Percentiles rank a stretch among this genome's conserved stretches.
Evolutionary conservation across 148 eudicot genomes (phyloP).

Genomic region (Dysphania ambrosioides): DNA sequence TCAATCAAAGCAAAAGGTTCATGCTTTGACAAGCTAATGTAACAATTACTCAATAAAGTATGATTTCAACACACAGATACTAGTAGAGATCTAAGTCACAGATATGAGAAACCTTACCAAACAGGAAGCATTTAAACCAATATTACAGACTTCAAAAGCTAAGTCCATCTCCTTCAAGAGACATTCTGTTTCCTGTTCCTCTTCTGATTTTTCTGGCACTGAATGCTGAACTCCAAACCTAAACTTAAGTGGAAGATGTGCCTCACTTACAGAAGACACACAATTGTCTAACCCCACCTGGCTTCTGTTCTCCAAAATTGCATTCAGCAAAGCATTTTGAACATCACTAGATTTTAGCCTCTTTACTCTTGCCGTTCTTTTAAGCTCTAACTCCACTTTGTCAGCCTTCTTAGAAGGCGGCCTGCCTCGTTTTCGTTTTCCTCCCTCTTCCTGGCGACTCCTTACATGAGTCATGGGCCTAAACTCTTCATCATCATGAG

Average conservation of each 20-base stretch:
- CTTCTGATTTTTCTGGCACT: conserved; percentile 1
- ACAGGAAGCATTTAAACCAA: conserved; percentile 8
- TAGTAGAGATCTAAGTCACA: background rate
- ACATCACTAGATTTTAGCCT: conserved; percentile 8
- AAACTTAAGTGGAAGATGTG: conserved; percentile 19
- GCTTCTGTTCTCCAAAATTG: conserved; percentile 11
- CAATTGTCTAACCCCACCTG: background rate
- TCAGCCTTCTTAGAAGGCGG: background rate
- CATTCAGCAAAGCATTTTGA: conserved; percentile 11
- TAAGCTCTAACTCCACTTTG: background rate
- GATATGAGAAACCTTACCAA: background rate
- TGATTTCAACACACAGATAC: too few species aligned
- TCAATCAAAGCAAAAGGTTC: too few species aligned
- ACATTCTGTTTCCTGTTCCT: conserved; percentile 4
- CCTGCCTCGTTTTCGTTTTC: background rate
- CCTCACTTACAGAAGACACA: conserved; percentile 2
- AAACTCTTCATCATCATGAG: background rate
- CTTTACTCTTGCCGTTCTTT: conserved; percentile 2
- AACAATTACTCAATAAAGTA: too few species aligned
- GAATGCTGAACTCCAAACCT: conserved; percentile 1
- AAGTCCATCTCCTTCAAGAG: conserved; percentile 16
- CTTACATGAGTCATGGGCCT: background rate
- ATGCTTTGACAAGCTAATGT: too few species aligned
- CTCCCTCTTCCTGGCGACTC: background rate
- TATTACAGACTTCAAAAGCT: conserved; percentile 11